Percentiles rank a stretch among this genome's conserved stretches.
These are phyloP conservation scores for Melastoma malabathricum DNA, from an alignment of 345 rosid genomes.

Conservation along the genomic window DNA sequence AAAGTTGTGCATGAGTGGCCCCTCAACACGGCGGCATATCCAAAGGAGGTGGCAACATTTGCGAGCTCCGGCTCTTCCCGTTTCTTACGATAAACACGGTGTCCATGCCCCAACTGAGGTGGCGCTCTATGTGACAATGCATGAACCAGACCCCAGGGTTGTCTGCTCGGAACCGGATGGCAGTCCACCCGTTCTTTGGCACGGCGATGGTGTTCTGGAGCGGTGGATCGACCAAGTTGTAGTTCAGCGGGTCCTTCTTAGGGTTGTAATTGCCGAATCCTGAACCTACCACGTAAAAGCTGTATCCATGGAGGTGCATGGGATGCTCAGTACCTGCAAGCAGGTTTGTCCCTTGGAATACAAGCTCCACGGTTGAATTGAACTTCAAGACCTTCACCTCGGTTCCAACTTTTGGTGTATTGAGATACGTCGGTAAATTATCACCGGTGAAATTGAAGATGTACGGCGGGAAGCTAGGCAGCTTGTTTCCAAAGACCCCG, in stretches of 20 bases:
- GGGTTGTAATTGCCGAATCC: constrained; percentile 16
- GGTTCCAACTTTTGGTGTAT: constrained; percentile 9
- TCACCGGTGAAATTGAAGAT: constrained; percentile 14
- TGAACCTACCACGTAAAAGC: constrained; percentile 17
- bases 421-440: constrained; percentile 4
- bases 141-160: constrained; percentile 32
- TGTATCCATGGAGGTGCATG: constrained; percentile 21
- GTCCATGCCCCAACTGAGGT: constrained; percentile 25
- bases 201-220: constrained; percentile 13
- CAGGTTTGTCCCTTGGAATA: constrained; percentile 22
- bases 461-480: constrained; percentile 13
- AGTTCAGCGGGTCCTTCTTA: constrained; percentile 10
- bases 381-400: constrained; percentile 10
- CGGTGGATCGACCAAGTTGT: constrained; percentile 22
- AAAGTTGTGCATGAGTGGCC: no score
- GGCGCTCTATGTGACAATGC: constrained; percentile 33
- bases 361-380: constrained; percentile 13
- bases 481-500: constrained; percentile 9
- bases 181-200: constrained; percentile 22
- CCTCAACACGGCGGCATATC: constrained; percentile 31
- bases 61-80: constrained; percentile 5
- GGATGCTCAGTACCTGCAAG: constrained; percentile 16
- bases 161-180: constrained; percentile 18
- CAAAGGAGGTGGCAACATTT: constrained; percentile 17
- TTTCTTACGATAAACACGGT: constrained; percentile 18